Evolutionary conservation across 345 rosid genomes (phyloP).

Genomic region (Nephelium lappaceum): DNA sequence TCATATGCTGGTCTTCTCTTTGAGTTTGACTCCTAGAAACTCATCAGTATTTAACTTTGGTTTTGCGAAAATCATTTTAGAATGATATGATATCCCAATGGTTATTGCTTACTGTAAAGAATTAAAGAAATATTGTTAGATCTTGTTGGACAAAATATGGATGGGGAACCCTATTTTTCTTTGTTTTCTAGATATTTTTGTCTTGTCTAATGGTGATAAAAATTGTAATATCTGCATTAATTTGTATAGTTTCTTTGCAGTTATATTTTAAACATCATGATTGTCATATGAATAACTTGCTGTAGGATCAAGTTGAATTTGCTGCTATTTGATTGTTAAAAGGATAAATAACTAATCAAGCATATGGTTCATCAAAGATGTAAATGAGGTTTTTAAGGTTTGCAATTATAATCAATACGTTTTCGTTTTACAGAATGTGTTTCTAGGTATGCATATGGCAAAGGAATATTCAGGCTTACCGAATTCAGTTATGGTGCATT

Average conservation of each 20-base stretch:
- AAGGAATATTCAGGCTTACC: background rate
- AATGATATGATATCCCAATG: background rate
- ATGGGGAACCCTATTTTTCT: background rate
- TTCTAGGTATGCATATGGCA: background rate
- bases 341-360: background rate
- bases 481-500: background rate
- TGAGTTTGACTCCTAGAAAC: background rate
- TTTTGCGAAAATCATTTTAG: background rate
- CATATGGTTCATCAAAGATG: slow-evolving; percentile 6
- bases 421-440: background rate
- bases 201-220: background rate
- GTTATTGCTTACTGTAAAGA: background rate
- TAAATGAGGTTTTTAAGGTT: background rate
- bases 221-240: background rate
- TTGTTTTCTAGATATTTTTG: background rate
- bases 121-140: background rate
- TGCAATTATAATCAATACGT: background rate
- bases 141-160: background rate
- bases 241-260: background rate
- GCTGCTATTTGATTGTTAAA: background rate
- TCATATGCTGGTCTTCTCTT: background rate
- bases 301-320: background rate
- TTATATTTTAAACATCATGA: background rate
- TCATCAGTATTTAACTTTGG: background rate
- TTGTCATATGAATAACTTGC: background rate